Percentiles rank a stretch among this genome's conserved stretches.
phyloP scores from a whole-genome alignment of 176 grass and related monocot species.

The Typha latifolia region DNA sequence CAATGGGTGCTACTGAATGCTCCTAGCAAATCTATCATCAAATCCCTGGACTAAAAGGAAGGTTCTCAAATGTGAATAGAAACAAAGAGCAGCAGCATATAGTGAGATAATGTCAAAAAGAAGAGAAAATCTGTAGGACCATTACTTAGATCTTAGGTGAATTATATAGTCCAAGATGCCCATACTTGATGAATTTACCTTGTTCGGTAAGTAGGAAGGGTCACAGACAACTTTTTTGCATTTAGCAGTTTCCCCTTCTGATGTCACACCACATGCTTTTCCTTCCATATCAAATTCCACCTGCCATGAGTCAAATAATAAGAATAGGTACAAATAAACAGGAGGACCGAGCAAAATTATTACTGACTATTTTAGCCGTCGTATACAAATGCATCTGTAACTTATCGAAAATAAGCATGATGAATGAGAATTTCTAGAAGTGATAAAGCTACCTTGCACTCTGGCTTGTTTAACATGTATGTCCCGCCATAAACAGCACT shows the following conservation, averaged over 20 bases:
- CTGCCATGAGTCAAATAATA: slow-evolving; percentile 22
- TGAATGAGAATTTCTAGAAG: neutral
- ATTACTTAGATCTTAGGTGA: neutral
- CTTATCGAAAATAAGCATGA: neutral
- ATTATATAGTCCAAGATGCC: neutral
- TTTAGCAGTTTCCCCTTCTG: slow-evolving; percentile 74
- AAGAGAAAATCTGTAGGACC: neutral
- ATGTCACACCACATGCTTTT: slow-evolving; percentile 68
- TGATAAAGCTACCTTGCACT: slow-evolving; percentile 69
- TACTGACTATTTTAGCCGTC: neutral
- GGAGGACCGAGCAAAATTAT: neutral
- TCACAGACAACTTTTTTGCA: slow-evolving; percentile 87
- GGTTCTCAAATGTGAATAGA: neutral
- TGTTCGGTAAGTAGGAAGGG: slow-evolving; percentile 61
- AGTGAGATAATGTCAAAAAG: neutral
- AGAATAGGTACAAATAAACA: neutral
- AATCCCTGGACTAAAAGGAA: neutral
- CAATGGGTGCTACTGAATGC: neutral
- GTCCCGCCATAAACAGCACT: slow-evolving; percentile 95
- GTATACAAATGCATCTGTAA: neutral
- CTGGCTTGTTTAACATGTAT: slow-evolving; percentile 90
- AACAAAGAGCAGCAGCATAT: neutral
- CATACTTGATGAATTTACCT: slow-evolving; percentile 35
- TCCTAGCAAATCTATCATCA: neutral
- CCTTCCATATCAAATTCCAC: slow-evolving; percentile 69